Evolutionary conservation across 2,329 filamentous ascomycete genomes (phyloP), one percentile per base, ranked within the genome.

Genomic region (Alternaria ventricosa): DNA sequence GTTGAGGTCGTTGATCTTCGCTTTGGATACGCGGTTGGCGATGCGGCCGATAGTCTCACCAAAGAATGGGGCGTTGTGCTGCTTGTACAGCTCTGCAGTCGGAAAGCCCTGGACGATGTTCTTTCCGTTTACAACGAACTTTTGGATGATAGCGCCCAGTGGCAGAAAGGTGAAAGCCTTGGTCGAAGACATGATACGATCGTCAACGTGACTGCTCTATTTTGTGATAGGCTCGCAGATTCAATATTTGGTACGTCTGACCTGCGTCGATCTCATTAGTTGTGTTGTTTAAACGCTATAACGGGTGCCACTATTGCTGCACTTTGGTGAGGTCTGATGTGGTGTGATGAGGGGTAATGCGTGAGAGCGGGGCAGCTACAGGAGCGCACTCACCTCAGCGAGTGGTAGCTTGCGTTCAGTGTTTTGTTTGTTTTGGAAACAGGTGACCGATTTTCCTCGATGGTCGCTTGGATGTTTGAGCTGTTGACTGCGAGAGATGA

Each of bases 81-180:
- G 82, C 68, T 87, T 87, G 83, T 97, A 97, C 64, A 90, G 87
- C 47, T 91, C 88, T 57, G 91, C 87, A 13, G 86, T 89, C 18
- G 92, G 88, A 82, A 97, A 97, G 57, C 90, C 90, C 71, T 96
- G 92, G 22, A 97, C 94, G 69, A 99, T 96, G 83, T 97, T 96
- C 77, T 88, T 84, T 67, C 89, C 91, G 63, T 87, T 91, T 71
- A 98, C 87, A 51, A 85, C 87, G 83, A 97, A 90, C 75, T 92
- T 88, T 79, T 97, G 90, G 77, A 96, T 90, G 77, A 93, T 92
- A 73, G 91, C 92, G 66, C 92, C 92, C 55, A 92, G 85, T 23
- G 92, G 89, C 65, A 95, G 84, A 81, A 95, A 92, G 46, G 85
- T 84, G 60, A 79, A 78, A n/a, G 76, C 76, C 36, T 75, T 71